A percentile compares a stretch with the other conserved stretches of the same genome.
Conservation (phyloP, 768 basidiomycete genomes). For the Daedaleopsis sinensis region DNA sequence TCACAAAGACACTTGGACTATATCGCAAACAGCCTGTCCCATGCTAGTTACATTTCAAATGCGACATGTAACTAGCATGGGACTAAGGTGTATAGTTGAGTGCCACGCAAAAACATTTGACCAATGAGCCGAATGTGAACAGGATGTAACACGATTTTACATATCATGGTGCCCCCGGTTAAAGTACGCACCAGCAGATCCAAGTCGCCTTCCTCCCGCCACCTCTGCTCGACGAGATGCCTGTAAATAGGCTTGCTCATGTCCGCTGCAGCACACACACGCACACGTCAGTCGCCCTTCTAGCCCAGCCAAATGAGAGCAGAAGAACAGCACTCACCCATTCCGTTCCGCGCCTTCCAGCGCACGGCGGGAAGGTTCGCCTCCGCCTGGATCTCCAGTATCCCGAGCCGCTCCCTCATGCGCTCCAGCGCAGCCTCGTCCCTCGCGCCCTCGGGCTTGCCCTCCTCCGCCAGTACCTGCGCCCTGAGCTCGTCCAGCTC, state of each 20-base stretch:
- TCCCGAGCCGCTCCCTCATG: slow-evolving; percentile 51
- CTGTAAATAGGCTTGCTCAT: slow-evolving; percentile 72
- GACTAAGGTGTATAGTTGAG: too few relatives aligned
- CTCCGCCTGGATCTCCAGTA: slow-evolving; percentile 79
- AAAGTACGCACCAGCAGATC: slow-evolving; percentile 72
- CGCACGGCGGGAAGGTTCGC: slow-evolving; percentile 83
- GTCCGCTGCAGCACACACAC: slow-evolving; percentile 48
- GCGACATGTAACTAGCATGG: too few relatives aligned
- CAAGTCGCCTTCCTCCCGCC: slow-evolving; percentile 82
- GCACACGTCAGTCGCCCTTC: neutral
- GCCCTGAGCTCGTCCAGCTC: slow-evolving; percentile 45
- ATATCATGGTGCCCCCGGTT: too few relatives aligned
- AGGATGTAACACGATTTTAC: too few relatives aligned
- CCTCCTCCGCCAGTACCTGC: slow-evolving; percentile 27
- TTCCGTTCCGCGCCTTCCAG: slow-evolving; percentile 78
- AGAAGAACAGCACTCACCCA: slow-evolving; percentile 54
- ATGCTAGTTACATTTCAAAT: too few relatives aligned
- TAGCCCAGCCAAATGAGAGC: neutral
- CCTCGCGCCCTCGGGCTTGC: slow-evolving; percentile 29
- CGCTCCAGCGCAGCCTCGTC: slow-evolving; percentile 44
- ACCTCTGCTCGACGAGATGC: slow-evolving; percentile 80
- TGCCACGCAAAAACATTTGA: too few relatives aligned
- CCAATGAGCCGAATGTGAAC: too few relatives aligned
- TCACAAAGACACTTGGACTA: too few relatives aligned
- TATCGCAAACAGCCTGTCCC: too few relatives aligned